Base-by-base conservation (phyloP, 2,329 filamentous ascomycete species). In the Phyllosticta capitalensis region DNA sequence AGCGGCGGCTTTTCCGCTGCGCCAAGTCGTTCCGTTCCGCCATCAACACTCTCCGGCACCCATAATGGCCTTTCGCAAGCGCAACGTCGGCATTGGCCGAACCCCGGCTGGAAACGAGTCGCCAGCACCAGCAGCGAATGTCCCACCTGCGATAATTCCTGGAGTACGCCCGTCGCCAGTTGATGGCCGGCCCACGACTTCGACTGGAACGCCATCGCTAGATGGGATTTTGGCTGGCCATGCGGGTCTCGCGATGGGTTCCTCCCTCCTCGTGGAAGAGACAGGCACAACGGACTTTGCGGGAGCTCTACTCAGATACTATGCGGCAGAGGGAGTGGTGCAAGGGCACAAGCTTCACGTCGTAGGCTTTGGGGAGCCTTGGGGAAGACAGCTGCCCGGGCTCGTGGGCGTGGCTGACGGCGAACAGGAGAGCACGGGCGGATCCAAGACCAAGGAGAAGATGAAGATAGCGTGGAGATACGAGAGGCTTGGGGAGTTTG, bases 391-490 rank as follows among this genome's bases (percentile, higher is more conserved):
- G 65, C 77, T 99, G 21, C 94, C 94, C 2, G 92, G 88, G 0
- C 72, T 95, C 33, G 80, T 81, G 53, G 74, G 79, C 63, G 74
- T 78, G 55, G 71, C 78, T 67, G 65, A 76, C 71, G 59, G 62
- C 53, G 66, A 63, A 53, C 69, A 69, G 33, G 76, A 77, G 52
- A 55, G 49, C 62, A 66, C 68, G 22, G 68, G 74, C 28, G 76
- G 68, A 67, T 67, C 67, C 71, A 72, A 75, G 71, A 64, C 48
- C 58, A 67, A 68, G 48, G 88, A 92, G 63, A 92, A 87, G 73
- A 97, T 99, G 94, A 97, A 96, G 77, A 99, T 99, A 77, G 94
- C 94, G 3, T 99, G 94, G 94, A 83, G 94, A 72, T 99, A 99
- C 75, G 92, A 97, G 73, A 83, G 85, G 33, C 74, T 97, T 57